These are phyloP conservation scores for Suillus cothurnatus DNA, from an alignment of 768 basidiomycete species.

Conservation along the genomic window DNA sequence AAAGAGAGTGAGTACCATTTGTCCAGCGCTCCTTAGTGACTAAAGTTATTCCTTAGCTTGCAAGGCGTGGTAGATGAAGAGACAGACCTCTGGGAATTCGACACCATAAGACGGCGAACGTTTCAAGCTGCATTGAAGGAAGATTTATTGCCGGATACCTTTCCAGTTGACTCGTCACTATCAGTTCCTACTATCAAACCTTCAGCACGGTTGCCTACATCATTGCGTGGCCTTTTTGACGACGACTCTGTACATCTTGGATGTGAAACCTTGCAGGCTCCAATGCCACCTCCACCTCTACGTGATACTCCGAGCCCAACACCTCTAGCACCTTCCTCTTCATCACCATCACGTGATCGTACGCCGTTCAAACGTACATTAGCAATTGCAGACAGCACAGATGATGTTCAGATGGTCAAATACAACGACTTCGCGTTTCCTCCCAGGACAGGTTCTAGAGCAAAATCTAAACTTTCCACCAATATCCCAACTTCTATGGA, in stretches of 20 bases:
- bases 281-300: slow-evolving; percentile 31
- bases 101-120: slow-evolving; percentile 58
- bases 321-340: slow-evolving; percentile 29
- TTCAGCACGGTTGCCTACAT: slow-evolving; percentile 64
- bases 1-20: slow-evolving; percentile 46
- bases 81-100: slow-evolving; percentile 73
- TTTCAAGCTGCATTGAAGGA: slow-evolving; percentile 25
- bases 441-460: slow-evolving; percentile 35
- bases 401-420: slow-evolving; percentile 46
- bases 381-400: slow-evolving; percentile 33
- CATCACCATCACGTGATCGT: slow-evolving; percentile 40
- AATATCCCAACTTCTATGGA: slow-evolving; percentile 18
- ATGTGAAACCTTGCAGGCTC: slow-evolving; percentile 46
- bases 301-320: slow-evolving; percentile 30
- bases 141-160: slow-evolving; percentile 24
- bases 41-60: slow-evolving; percentile 16
- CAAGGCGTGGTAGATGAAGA: slow-evolving; percentile 27
- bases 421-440: slow-evolving; percentile 59
- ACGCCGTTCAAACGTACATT: slow-evolving; percentile 32
- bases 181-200: slow-evolving; percentile 53
- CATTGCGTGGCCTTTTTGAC: slow-evolving; percentile 79
- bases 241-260: slow-evolving; percentile 40
- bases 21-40: slow-evolving; percentile 6
- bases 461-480: slow-evolving; percentile 35
- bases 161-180: slow-evolving; percentile 17